Evolutionary conservation across 2,329 filamentous ascomycete species (phyloP).

Genomic region (Neonectria magnoliae): DNA sequence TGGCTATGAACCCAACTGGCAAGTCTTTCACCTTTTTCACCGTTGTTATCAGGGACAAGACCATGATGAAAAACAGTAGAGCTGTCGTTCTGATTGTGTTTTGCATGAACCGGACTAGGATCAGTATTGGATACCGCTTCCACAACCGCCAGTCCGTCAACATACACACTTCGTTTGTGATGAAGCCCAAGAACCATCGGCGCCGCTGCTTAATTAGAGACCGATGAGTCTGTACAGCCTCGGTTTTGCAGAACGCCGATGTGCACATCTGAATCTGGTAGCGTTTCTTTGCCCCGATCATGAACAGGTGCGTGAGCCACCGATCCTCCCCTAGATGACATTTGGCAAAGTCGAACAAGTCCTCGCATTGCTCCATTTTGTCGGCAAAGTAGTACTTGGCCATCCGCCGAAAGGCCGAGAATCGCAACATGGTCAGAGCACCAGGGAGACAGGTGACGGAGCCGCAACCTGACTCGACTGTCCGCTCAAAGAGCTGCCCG

Average conservation of each 20-base stretch:
- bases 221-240: slow-evolving; percentile 88
- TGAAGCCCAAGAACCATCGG: slow-evolving; percentile 96
- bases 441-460: slow-evolving; percentile 95
- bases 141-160: slow-evolving; percentile 92
- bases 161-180: slow-evolving; percentile 99
- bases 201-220: slow-evolving; percentile 93
- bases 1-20: slow-evolving; percentile 91
- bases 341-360: slow-evolving; percentile 96
- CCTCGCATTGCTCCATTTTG: slow-evolving; percentile 93
- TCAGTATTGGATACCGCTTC: slow-evolving; percentile 88
- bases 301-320: slow-evolving; percentile 98
- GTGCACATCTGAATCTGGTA: slow-evolving; percentile 99
- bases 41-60: slow-evolving; percentile 86
- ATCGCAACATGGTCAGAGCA: slow-evolving; percentile 93
- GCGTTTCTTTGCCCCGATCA: slow-evolving; percentile 92
- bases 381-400: slow-evolving; percentile 98
- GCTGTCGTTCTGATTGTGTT: slow-evolving; percentile 96
- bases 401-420: slow-evolving; percentile 96
- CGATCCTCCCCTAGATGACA: slow-evolving; percentile 94
- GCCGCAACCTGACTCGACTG: slow-evolving; percentile 93
- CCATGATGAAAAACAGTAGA: slow-evolving; percentile 92
- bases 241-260: slow-evolving; percentile 97
- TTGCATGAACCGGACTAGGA: slow-evolving; percentile 90
- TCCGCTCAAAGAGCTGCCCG: slow-evolving; percentile 94
- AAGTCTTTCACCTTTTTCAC: slow-evolving; percentile 81